Conservation (phyloP, 2,329 filamentous ascomycete species). For the Fusarium liriodendri region DNA sequence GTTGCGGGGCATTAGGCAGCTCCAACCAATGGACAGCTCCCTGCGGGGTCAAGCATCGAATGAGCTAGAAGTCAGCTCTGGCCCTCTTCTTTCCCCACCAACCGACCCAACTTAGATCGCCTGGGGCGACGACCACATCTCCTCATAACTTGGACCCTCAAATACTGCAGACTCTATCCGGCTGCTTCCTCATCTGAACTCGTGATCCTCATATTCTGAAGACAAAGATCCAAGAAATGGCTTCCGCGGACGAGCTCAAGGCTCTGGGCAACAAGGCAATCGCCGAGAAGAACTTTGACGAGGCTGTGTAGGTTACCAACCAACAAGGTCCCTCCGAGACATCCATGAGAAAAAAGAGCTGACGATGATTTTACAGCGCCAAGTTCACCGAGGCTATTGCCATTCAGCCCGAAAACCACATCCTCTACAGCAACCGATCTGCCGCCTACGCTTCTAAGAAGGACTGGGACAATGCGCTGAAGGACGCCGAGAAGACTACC, state of each 20-base stretch:
- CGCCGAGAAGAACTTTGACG: constrained; percentile 94
- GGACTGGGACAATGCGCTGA: constrained; percentile 85
- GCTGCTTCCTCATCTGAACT: constrained; percentile 15
- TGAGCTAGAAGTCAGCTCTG: constrained; percentile 55
- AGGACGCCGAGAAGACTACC: constrained; percentile 93
- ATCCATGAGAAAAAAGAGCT: constrained; percentile 16
- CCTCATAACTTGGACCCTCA: constrained; percentile 34
- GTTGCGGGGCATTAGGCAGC: constrained; percentile 25
- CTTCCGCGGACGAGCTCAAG: constrained; percentile 84
- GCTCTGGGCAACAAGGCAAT: constrained; percentile 99
- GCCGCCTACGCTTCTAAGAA: constrained; percentile 88
- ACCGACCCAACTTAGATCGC: constrained; percentile 31
- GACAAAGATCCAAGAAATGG: constrained; percentile 53
- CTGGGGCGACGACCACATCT: constrained; percentile 37
- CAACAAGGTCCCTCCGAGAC: neutral
- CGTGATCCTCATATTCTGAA: constrained; percentile 20
- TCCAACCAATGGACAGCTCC: constrained; percentile 46
- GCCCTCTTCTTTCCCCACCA: constrained; percentile 47
- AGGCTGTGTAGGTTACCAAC: constrained; percentile 81
- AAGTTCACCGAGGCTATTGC: constrained; percentile 96
- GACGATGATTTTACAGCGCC: constrained; percentile 66
- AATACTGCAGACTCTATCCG: constrained; percentile 23
- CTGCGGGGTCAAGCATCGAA: constrained; percentile 52
- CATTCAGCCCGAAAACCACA: constrained; percentile 89
- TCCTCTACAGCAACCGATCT: constrained; percentile 97